A percentile compares a stretch with the other conserved stretches of the same genome.
Conservation (phyloP, 2,329 filamentous ascomycete genomes). For the Arthrocladium fulminans region DNA sequence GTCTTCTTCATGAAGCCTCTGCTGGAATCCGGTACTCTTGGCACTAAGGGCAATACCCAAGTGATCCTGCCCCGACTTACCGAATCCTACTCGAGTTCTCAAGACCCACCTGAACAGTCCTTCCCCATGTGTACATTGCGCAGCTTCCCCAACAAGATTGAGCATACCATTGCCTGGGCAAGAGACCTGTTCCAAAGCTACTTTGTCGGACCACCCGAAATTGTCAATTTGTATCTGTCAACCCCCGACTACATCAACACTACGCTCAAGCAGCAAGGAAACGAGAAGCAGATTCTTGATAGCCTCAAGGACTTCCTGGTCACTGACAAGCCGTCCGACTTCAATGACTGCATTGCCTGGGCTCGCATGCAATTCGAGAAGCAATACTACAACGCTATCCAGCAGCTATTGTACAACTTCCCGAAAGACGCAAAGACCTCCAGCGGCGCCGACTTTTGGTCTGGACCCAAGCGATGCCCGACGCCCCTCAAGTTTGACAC, state of each 20-base stretch:
- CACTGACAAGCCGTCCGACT: constrained; percentile 79
- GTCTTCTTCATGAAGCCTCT: constrained; percentile 98
- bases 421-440: constrained; percentile 88
- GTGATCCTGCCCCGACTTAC: constrained; percentile 85
- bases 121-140: constrained; percentile 98
- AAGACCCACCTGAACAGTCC: constrained; percentile 95
- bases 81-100: constrained; percentile 94
- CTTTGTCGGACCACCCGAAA: constrained; percentile 88
- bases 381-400: constrained; percentile 93
- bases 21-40: constrained; percentile 93
- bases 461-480: constrained; percentile 91
- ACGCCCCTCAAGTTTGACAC: constrained; percentile 83
- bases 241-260: constrained; percentile 83
- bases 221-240: constrained; percentile 86
- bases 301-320: constrained; percentile 84
- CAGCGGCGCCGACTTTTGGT: constrained; percentile 90
- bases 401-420: constrained; percentile 93
- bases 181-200: constrained; percentile 90
- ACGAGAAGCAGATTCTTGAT: constrained; percentile 88
- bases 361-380: constrained; percentile 88
- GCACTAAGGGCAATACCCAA: constrained; percentile 97
- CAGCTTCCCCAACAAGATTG: constrained; percentile 96
- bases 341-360: constrained; percentile 96
- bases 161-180: constrained; percentile 97
- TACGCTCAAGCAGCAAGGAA: constrained; percentile 84